Conservation (phyloP, 2,329 filamentous ascomycete species). For the Cytospora paraplurivora region DNA sequence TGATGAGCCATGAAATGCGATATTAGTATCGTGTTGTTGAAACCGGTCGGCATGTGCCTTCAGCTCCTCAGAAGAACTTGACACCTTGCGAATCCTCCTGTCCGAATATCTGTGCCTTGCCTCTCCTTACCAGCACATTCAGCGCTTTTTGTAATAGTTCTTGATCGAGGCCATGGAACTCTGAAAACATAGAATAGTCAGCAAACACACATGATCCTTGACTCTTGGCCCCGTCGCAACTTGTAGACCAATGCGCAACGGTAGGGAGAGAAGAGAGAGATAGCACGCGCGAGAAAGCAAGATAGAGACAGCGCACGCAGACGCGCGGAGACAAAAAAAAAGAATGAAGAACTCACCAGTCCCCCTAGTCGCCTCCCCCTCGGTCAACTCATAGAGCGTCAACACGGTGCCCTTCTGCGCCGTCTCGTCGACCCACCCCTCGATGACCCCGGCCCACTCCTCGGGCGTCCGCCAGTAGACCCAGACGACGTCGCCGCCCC, state of each 20-base stretch:
- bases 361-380: slow-evolving; percentile 78
- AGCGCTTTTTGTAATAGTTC: slow-evolving; percentile 80
- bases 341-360: slow-evolving; percentile 55
- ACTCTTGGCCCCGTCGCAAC: background rate
- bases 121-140: slow-evolving; percentile 79
- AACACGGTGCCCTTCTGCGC: slow-evolving; percentile 87
- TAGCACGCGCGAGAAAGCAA: too few relatives aligned
- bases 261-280: too few relatives aligned
- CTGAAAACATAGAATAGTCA: slow-evolving; percentile 44
- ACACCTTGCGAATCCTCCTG: slow-evolving; percentile 85
- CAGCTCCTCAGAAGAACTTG: slow-evolving; percentile 82
- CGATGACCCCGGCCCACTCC: slow-evolving; percentile 83
- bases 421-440: slow-evolving; percentile 82
- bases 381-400: slow-evolving; percentile 86
- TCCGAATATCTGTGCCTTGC: slow-evolving; percentile 92
- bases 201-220: background rate
- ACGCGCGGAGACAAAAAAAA: background rate
- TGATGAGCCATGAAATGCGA: background rate
- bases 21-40: background rate
- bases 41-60: background rate
- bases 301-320: too few relatives aligned
- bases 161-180: slow-evolving; percentile 86
- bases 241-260: background rate
- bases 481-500: slow-evolving; percentile 60
- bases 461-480: slow-evolving; percentile 85